phyloP scores from a whole-genome alignment of 163 green algal genomes.

The Scenedesmus sp. region DNA sequence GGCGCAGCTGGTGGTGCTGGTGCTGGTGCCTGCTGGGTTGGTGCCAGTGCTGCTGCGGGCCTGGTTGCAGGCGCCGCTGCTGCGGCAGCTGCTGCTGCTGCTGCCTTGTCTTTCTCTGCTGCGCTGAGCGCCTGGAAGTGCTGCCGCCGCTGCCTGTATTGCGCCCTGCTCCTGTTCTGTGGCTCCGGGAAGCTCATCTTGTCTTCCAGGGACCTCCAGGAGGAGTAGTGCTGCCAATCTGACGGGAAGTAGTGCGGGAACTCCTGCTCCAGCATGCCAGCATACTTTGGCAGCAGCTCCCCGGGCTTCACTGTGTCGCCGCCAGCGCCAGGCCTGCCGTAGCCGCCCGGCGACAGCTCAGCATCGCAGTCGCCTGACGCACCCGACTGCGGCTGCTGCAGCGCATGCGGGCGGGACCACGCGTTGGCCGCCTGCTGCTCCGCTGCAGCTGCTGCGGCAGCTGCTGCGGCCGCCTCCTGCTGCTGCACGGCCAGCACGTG shows the following conservation, averaged over 20 bases:
- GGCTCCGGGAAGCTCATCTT: slow-evolving; percentile 44
- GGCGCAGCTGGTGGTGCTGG: not conserved
- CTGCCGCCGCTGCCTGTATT: slow-evolving; percentile 53
- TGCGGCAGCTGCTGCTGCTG: slow-evolving; percentile 20
- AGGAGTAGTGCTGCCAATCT: slow-evolving; percentile 42
- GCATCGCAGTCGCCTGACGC: not conserved
- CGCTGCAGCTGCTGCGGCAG: not conserved
- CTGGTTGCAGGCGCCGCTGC: slow-evolving; percentile 1
- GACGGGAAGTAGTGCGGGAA: slow-evolving; percentile 47
- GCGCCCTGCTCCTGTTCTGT: slow-evolving; percentile 39
- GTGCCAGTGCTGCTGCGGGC: not conserved
- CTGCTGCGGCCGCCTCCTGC: not conserved
- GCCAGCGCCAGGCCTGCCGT: not conserved
- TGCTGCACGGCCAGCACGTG: slow-evolving; percentile 15
- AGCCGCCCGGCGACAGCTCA: not conserved
- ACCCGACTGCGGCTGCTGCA: slow-evolving; percentile 20
- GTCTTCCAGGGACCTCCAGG: slow-evolving; percentile 39
- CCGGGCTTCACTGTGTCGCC: slow-evolving; percentile 37
- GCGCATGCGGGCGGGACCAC: not conserved
- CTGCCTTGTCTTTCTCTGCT: not conserved
- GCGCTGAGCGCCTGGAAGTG: slow-evolving; percentile 40
- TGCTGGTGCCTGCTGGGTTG: not conserved
- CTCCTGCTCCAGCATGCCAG: slow-evolving; percentile 24
- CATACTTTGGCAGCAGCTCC: slow-evolving; percentile 46
- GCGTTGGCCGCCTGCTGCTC: slow-evolving; percentile 8